phyloP scores from a whole-genome alignment of 768 basidiomycete genomes.

The Gyrodon lividus region DNA sequence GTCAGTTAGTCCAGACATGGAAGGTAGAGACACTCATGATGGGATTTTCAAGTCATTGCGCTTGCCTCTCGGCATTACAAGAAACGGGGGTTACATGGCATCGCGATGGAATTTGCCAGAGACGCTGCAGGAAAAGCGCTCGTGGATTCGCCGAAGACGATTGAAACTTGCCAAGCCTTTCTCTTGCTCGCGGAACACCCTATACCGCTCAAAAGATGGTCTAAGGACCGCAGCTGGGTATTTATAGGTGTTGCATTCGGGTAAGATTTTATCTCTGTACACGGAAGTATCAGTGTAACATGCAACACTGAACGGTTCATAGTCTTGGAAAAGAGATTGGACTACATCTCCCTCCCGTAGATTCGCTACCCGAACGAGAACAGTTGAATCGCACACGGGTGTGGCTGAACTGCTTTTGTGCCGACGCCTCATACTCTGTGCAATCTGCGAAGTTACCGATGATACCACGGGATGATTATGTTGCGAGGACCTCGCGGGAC shows the following conservation, averaged over 20 bases:
- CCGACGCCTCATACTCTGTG: constrained; percentile 73
- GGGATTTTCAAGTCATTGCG: constrained; percentile 55
- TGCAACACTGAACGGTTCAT: not conserved
- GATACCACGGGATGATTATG: constrained; percentile 58
- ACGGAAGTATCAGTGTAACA: too few species aligned
- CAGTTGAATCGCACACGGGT: constrained; percentile 67
- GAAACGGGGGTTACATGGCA: constrained; percentile 49
- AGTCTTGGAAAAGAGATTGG: constrained; percentile 75
- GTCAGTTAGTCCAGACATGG: constrained; percentile 35
- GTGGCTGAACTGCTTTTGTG: constrained; percentile 75
- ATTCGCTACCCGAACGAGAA: constrained; percentile 57
- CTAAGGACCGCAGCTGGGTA: constrained; percentile 72
- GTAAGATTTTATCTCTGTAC: constrained; percentile 29
- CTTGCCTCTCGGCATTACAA: constrained; percentile 66
- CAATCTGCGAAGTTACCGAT: constrained; percentile 75
- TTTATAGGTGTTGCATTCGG: constrained; percentile 70
- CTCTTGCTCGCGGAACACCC: constrained; percentile 65
- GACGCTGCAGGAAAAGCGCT: constrained; percentile 59
- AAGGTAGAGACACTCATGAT: not conserved
- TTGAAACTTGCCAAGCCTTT: constrained; percentile 82
- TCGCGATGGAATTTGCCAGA: constrained; percentile 62
- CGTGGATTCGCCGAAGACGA: constrained; percentile 58
- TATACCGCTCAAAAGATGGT: constrained; percentile 60
- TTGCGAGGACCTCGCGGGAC: constrained; percentile 48
- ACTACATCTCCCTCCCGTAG: constrained; percentile 51